These are phyloP conservation scores for Sindora glabra DNA, from an alignment of 306 rosid genomes.

Conservation along the genomic window DNA sequence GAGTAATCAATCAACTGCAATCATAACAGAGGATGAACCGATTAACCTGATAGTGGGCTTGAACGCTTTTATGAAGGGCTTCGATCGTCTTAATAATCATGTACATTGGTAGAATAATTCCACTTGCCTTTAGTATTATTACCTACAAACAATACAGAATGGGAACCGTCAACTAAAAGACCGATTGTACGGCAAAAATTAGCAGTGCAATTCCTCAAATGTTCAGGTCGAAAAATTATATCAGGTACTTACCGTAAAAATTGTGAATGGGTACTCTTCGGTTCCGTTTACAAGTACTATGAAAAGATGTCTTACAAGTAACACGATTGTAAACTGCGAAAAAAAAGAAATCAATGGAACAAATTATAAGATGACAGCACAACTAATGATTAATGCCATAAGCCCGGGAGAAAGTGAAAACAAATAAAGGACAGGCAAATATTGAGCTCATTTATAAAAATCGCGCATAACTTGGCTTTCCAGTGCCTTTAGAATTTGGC, in stretches of 20 bases:
- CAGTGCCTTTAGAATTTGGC: too few species aligned
- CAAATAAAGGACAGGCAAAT: too few species aligned
- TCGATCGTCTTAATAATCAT: slow-evolving; percentile 42
- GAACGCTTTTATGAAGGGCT: slow-evolving; percentile 37
- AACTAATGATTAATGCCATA: too few species aligned
- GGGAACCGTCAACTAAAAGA: too few species aligned
- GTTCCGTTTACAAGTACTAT: slow-evolving; percentile 37
- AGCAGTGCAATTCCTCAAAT: too few species aligned
- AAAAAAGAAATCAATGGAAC: too few species aligned
- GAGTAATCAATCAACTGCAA: not conserved
- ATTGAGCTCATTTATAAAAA: too few species aligned
- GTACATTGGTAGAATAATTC: slow-evolving; percentile 82
- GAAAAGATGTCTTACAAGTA: slow-evolving; percentile 68
- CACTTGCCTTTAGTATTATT: slow-evolving; percentile 50
- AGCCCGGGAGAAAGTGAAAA: too few species aligned
- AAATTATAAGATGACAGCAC: too few species aligned
- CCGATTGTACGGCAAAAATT: too few species aligned
- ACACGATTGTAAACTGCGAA: slow-evolving; percentile 61
- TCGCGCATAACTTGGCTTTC: too few species aligned
- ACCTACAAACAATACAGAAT: slow-evolving; percentile 23
- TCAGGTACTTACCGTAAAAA: slow-evolving; percentile 50
- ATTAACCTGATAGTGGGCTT: slow-evolving; percentile 30
- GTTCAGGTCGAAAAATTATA: too few species aligned
- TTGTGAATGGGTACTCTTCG: slow-evolving; percentile 73
- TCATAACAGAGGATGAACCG: not conserved